phyloP scores from a whole-genome alignment of 2,329 filamentous ascomycete species.

The Diaporthe sp. region DNA sequence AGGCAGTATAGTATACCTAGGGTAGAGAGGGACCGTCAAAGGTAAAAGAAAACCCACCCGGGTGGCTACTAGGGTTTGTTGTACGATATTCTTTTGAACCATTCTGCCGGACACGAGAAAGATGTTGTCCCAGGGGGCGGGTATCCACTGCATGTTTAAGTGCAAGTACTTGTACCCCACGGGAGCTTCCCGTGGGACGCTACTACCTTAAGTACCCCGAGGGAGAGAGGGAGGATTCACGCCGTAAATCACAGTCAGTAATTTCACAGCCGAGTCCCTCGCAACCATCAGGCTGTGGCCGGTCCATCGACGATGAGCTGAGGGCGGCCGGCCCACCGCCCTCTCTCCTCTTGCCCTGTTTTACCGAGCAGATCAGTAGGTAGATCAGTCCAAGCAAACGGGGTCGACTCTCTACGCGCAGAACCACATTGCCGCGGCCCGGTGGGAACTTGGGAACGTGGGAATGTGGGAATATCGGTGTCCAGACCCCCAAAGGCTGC shows the following conservation, averaged over 20 bases:
- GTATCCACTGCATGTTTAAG: background rate
- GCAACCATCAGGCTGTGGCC: background rate
- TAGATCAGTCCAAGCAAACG: slow-evolving; percentile 13
- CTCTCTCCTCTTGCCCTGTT: slow-evolving; percentile 30
- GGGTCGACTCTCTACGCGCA: background rate
- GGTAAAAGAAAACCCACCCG: background rate
- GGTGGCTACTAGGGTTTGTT: background rate
- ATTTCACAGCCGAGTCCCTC: slow-evolving; percentile 32
- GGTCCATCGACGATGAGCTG: slow-evolving; percentile 4
- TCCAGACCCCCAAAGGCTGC: slow-evolving; percentile 10
- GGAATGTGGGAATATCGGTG: background rate
- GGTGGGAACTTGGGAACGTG: slow-evolving; percentile 14
- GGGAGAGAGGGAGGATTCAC: background rate
- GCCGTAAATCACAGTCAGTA: slow-evolving; percentile 20
- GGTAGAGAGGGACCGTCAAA: background rate
- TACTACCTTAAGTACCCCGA: background rate
- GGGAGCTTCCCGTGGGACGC: slow-evolving; percentile 10
- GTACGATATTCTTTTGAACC: background rate
- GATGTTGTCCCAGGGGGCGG: background rate
- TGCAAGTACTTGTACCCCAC: background rate
- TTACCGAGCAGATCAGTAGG: slow-evolving; percentile 29
- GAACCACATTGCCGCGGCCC: slow-evolving; percentile 22
- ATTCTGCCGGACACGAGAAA: background rate
- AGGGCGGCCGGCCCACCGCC: background rate
- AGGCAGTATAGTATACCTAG: background rate